A percentile compares a stretch with the other conserved stretches of the same genome.
These are phyloP conservation scores for Paraphoma chrysanthemicola DNA, from an alignment of 2,329 filamentous ascomycete species.

Conservation along the genomic window DNA sequence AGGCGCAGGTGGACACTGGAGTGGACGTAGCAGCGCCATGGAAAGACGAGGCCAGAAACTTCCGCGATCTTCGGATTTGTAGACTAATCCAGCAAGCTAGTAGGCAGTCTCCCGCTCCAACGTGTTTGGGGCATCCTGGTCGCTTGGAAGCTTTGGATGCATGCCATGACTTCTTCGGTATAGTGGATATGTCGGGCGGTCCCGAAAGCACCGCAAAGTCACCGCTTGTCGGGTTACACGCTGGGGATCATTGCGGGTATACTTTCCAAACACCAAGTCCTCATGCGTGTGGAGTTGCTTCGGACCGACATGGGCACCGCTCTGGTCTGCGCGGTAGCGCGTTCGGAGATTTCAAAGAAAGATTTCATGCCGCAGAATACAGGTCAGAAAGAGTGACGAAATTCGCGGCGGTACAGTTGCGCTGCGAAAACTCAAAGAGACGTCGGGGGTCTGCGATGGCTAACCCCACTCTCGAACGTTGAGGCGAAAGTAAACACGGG, in stretches of 20 bases:
- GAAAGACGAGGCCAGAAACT: conserved; percentile 8
- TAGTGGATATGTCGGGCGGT: conserved; percentile 15
- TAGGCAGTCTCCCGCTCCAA: conserved; percentile 5
- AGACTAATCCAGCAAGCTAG: conserved; percentile 8
- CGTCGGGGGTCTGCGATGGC: too few relatives aligned
- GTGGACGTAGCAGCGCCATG: conserved; percentile 3
- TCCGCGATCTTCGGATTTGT: conserved; percentile 15
- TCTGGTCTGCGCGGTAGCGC: neutral
- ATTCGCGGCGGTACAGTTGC: too few relatives aligned
- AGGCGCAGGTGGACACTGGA: neutral
- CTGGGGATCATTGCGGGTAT: neutral
- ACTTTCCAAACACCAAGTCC: neutral
- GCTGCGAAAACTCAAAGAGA: too few relatives aligned
- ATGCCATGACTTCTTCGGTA: conserved; percentile 14
- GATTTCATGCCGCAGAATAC: too few relatives aligned
- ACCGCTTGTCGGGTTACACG: conserved; percentile 16
- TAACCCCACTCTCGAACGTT: neutral
- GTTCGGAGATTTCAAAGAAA: too few relatives aligned
- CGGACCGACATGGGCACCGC: conserved; percentile 1
- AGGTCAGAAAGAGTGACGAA: too few relatives aligned
- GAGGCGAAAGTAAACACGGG: neutral
- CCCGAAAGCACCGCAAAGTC: conserved; percentile 16
- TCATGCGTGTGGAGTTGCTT: neutral
- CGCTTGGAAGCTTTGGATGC: conserved; percentile 5
- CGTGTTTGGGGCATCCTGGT: conserved; percentile 12